A percentile compares a stretch with the other conserved stretches of the same genome.
Evolutionary conservation across 371 early-diverging fungal genomes (phyloP).

Genomic region (Rhizomucor pusillus): DNA sequence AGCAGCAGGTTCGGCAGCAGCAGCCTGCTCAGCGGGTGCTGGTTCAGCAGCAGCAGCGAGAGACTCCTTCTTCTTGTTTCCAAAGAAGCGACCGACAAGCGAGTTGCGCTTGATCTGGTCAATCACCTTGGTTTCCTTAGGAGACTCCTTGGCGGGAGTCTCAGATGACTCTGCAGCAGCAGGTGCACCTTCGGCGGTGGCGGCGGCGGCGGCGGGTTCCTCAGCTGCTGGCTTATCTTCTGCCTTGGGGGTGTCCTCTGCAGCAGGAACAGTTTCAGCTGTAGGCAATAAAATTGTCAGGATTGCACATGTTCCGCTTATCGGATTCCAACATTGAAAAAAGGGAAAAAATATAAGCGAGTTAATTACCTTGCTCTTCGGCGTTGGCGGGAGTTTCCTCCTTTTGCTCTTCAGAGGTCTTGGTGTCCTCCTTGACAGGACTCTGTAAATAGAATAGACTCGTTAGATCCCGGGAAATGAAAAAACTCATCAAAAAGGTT

Average conservation of each 20-base stretch:
- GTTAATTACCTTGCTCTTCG: too few species aligned
- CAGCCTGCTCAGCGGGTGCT: slow-evolving; percentile 12
- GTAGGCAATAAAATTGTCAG: too few species aligned
- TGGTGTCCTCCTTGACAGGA: not conserved
- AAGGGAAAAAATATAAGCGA: too few species aligned
- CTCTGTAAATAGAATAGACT: not conserved
- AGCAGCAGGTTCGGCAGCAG: slow-evolving; percentile 5
- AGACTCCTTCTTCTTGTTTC: slow-evolving; percentile 29
- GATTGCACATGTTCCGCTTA: too few species aligned
- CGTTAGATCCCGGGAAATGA: not conserved
- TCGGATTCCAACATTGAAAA: too few species aligned
- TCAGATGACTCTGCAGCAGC: slow-evolving; percentile 3
- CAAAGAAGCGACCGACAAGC: slow-evolving; percentile 34
- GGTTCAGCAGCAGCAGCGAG: slow-evolving; percentile 7
- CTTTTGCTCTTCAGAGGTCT: not conserved
- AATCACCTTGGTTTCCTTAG: slow-evolving; percentile 27
- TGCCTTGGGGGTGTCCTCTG: slow-evolving; percentile 1
- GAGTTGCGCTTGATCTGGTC: slow-evolving; percentile 37
- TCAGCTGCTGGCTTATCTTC: not conserved
- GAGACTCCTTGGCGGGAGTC: slow-evolving; percentile 2
- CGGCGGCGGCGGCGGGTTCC: not conserved
- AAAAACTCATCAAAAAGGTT: not conserved
- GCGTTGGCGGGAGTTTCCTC: not conserved
- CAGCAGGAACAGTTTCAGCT: not conserved
- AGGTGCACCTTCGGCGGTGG: slow-evolving; percentile 11